A percentile compares a stretch with the other conserved stretches of the same genome.
These are phyloP conservation scores for Skeletonema menzelii DNA, from an alignment of 108 stramenopile species.

Conservation along the genomic window DNA sequence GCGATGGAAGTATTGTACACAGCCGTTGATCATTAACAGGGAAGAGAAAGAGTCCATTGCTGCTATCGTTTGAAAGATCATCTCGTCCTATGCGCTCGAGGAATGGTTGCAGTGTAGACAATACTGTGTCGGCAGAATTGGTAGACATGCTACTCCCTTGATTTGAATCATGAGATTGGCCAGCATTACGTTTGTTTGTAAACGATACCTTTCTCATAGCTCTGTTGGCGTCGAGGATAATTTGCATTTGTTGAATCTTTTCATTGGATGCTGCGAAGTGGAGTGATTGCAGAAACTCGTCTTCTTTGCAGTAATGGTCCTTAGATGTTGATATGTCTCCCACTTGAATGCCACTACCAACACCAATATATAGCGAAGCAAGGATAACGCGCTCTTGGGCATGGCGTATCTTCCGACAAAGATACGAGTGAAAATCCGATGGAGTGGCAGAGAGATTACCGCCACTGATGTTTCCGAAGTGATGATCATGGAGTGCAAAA, in stretches of 20 bases:
- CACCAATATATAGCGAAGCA: slow-evolving; percentile 83
- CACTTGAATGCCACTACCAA: slow-evolving; percentile 36
- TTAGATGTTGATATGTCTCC: neutral
- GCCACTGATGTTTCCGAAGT: slow-evolving; percentile 17
- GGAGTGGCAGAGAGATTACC: slow-evolving; percentile 38
- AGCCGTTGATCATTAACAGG: slow-evolving; percentile 55
- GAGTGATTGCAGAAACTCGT: slow-evolving; percentile 65
- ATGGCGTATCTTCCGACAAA: slow-evolving; percentile 59
- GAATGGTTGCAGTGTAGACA: slow-evolving; percentile 38
- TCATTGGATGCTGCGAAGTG: slow-evolving; percentile 13
- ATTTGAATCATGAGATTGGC: slow-evolving; percentile 6
- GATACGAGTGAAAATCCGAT: slow-evolving; percentile 62
- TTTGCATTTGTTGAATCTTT: slow-evolving; percentile 41
- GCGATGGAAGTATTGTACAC: slow-evolving; percentile 63
- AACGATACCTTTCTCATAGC: slow-evolving; percentile 65
- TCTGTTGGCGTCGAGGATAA: slow-evolving; percentile 77
- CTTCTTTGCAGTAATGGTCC: slow-evolving; percentile 2
- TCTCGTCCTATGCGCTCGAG: slow-evolving; percentile 45
- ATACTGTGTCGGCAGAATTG: slow-evolving; percentile 30
- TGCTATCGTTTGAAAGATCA: slow-evolving; percentile 6
- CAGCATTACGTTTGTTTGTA: slow-evolving; percentile 2
- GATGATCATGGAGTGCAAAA: slow-evolving; percentile 29
- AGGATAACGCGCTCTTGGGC: slow-evolving; percentile 67
- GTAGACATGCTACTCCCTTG: neutral
- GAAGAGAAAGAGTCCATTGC: slow-evolving; percentile 53